phyloP scores from a whole-genome alignment of 108 stramenopile genomes.

The Pseudonitzschia multiseries region DNA sequence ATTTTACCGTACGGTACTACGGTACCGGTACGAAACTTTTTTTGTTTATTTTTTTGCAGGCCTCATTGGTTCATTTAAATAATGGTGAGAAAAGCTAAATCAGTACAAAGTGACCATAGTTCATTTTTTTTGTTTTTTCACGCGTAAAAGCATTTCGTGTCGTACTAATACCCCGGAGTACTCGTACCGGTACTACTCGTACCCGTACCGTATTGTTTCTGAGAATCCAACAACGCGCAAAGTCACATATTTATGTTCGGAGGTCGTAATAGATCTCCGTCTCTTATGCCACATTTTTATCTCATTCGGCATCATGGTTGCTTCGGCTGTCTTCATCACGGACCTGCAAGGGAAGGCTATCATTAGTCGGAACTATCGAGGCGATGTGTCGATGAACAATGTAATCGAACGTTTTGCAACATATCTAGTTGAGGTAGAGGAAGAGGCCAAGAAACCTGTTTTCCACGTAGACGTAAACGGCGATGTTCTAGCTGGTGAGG shows the following conservation, averaged over 20 bases:
- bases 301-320: slow-evolving; percentile 64
- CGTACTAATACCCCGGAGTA: too few relatives aligned
- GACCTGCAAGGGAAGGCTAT: slow-evolving; percentile 94
- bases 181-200: too few relatives aligned
- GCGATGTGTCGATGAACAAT: slow-evolving; percentile 91
- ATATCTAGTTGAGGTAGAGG: slow-evolving; percentile 77
- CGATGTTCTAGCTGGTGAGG: slow-evolving; percentile 50
- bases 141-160: too few relatives aligned
- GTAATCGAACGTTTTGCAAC: slow-evolving; percentile 77
- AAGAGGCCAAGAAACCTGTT: slow-evolving; percentile 80
- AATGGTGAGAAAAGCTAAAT: too few relatives aligned
- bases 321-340: slow-evolving; percentile 88
- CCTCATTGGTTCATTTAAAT: too few relatives aligned
- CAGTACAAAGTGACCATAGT: too few relatives aligned
- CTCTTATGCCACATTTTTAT: not conserved
- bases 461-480: slow-evolving; percentile 77
- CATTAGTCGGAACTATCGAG: slow-evolving; percentile 97
- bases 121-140: too few relatives aligned
- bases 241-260: slow-evolving; percentile 3
- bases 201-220: too few relatives aligned
- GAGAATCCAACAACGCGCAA: not conserved
- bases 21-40: too few relatives aligned
- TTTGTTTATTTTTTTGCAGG: too few relatives aligned
- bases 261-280: not conserved
- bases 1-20: too few relatives aligned